phyloP scores from a whole-genome alignment of 208 protist species.

The Kentomonas sorsogonicus region DNA sequence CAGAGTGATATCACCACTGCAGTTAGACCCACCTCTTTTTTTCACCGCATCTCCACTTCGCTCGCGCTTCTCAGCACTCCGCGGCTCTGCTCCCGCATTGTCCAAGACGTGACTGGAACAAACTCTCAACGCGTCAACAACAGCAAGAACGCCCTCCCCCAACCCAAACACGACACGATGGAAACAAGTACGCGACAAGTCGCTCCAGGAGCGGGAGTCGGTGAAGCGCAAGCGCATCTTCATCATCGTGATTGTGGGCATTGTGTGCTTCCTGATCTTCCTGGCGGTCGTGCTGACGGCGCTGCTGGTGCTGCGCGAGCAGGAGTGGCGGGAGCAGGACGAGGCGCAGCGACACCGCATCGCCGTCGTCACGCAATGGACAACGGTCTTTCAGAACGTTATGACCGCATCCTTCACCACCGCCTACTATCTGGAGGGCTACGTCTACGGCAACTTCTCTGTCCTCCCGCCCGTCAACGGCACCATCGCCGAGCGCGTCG shows the following conservation, averaged over 20 bases:
- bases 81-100: too few relatives aligned
- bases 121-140: too few relatives aligned
- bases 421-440: slow-evolving; percentile 20
- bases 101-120: too few relatives aligned
- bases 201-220: neutral
- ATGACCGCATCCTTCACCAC: too few relatives aligned
- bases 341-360: neutral
- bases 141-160: too few relatives aligned
- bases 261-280: slow-evolving; percentile 23
- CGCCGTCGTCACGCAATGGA: neutral
- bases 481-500: slow-evolving; percentile 19
- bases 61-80: too few relatives aligned
- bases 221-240: slow-evolving; percentile 23
- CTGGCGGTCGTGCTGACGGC: slow-evolving; percentile 26
- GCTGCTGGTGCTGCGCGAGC: slow-evolving; percentile 21
- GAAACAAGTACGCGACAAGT: too few relatives aligned
- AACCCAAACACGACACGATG: too few relatives aligned
- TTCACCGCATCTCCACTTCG: too few relatives aligned
- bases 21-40: too few relatives aligned
- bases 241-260: slow-evolving; percentile 18
- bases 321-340: neutral
- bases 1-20: too few relatives aligned
- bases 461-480: slow-evolving; percentile 27
- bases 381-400: too few relatives aligned
- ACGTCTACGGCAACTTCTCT: slow-evolving; percentile 20